Percentiles rank a stretch among this genome's conserved stretches.
Conservation (phyloP, 1,284 basidiomycete genomes). For the Naganishia liquefaciens region DNA sequence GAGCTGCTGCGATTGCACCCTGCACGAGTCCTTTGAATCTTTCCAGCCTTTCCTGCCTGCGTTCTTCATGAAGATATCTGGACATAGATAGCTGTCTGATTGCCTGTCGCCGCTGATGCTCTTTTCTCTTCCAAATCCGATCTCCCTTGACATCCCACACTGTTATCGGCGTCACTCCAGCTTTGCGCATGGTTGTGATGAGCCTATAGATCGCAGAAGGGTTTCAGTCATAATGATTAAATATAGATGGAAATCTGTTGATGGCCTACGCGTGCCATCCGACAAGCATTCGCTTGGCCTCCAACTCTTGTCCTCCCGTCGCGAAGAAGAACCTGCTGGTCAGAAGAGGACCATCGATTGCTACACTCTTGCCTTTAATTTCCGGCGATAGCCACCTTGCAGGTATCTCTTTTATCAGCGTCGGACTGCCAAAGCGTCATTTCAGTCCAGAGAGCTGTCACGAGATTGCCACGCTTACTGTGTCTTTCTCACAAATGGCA, state of each 20-base stretch:
- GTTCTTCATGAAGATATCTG: constrained; percentile 45
- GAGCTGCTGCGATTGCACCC: background rate
- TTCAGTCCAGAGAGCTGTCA: background rate
- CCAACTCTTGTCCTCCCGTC: constrained; percentile 33
- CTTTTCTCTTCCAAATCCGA: constrained; percentile 51
- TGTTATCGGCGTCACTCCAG: constrained; percentile 46
- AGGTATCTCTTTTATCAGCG: constrained; percentile 38
- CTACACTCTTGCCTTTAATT: constrained; percentile 45
- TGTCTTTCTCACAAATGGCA: constrained; percentile 43
- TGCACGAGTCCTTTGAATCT: constrained; percentile 8
- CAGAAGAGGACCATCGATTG: constrained; percentile 52
- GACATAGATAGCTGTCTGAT: constrained; percentile 38
- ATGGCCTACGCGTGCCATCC: constrained; percentile 52
- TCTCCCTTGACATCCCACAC: constrained; percentile 51
- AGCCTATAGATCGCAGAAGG: constrained; percentile 37
- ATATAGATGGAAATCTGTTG: background rate
- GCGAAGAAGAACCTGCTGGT: constrained; percentile 53
- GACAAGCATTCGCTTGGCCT: constrained; percentile 42
- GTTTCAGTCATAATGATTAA: background rate
- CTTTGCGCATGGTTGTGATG: constrained; percentile 44
- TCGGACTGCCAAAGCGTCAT: constrained; percentile 37
- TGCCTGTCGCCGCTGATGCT: constrained; percentile 39
- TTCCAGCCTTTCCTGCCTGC: constrained; percentile 36
- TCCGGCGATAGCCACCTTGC: constrained; percentile 43
- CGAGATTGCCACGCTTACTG: constrained; percentile 37